Conservation (phyloP, 2,329 filamentous ascomycete species). For the Fusarium foetens region DNA sequence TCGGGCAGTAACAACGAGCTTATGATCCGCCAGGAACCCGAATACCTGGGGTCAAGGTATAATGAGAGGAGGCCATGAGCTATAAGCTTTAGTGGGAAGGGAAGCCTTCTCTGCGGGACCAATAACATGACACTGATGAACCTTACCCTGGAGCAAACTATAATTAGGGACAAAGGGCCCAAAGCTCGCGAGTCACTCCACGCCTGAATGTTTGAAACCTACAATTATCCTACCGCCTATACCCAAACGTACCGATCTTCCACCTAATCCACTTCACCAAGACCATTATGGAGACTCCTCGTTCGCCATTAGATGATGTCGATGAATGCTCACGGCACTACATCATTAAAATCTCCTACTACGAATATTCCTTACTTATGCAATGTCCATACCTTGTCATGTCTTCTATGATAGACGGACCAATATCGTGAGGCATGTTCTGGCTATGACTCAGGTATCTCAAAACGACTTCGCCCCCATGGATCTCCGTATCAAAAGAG, state of each 20-base stretch:
- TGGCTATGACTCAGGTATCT: not conserved
- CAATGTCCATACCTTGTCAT: not conserved
- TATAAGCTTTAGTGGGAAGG: not conserved
- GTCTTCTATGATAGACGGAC: not conserved
- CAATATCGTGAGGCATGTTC: not conserved
- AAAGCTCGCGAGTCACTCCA: not conserved
- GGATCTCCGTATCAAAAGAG: too few species aligned
- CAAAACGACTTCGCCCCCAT: not conserved
- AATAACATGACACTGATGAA: too few species aligned
- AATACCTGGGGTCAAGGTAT: not conserved
- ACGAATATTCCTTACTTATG: not conserved
- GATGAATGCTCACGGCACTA: rapidly evolving
- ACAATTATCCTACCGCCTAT: not conserved
- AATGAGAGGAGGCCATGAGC: not conserved
- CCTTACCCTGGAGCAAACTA: not conserved
- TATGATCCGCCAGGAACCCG: rapidly evolving
- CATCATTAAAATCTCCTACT: too few species aligned
- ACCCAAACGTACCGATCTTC: not conserved
- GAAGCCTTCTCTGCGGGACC: not conserved
- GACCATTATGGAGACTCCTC: not conserved
- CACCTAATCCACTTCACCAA: rapidly evolving
- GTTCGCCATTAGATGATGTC: rapidly evolving
- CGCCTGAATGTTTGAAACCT: too few species aligned
- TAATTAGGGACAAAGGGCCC: rapidly evolving
- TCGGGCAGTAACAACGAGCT: rapidly evolving